Evolutionary conservation across 2,329 filamentous ascomycete species (phyloP).

Genomic region (Pyrenophora graminea): DNA sequence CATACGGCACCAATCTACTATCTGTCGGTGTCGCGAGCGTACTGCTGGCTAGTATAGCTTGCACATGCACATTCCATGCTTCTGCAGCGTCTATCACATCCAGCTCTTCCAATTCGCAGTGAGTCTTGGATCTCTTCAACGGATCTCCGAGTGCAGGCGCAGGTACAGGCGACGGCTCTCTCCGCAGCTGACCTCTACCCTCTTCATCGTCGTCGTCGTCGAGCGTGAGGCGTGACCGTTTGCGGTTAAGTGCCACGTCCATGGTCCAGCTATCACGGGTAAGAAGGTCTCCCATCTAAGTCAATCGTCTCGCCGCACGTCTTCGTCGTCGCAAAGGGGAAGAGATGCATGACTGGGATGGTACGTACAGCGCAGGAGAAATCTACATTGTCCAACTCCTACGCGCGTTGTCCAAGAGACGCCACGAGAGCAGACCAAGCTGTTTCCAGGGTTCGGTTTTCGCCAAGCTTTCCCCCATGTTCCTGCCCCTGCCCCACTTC

Average conservation of each 20-base stretch:
- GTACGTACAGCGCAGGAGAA: conserved; percentile 8
- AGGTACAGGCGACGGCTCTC: conserved; percentile 30
- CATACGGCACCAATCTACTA: conserved; percentile 28
- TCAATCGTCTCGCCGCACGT: not conserved
- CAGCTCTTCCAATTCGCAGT: conserved; percentile 44
- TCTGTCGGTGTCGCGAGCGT: conserved; percentile 23
- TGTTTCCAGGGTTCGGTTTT: no score
- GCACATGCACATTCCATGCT: conserved; percentile 42
- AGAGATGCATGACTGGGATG: conserved; percentile 6
- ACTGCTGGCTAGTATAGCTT: conserved; percentile 36
- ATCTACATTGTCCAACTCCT: not conserved
- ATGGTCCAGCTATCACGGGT: conserved; percentile 31
- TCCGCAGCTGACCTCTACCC: conserved; percentile 10
- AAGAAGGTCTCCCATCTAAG: conserved; percentile 25
- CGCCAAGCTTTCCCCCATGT: conserved; percentile 9
- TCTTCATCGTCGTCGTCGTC: conserved; percentile 38
- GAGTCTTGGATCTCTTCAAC: conserved; percentile 43
- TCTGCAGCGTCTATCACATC: conserved; percentile 31
- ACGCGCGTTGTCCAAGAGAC: conserved; percentile 30
- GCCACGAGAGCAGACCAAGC: conserved; percentile 8
- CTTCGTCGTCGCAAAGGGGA: not conserved
- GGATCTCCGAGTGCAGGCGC: conserved; percentile 26
- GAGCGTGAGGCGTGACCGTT: conserved; percentile 38
- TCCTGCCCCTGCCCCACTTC: conserved; percentile 11
- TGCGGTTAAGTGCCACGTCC: conserved; percentile 37